Evolutionary conservation across 2,329 filamentous ascomycete genomes (phyloP).

Genomic region (Curvularia sp.): DNA sequence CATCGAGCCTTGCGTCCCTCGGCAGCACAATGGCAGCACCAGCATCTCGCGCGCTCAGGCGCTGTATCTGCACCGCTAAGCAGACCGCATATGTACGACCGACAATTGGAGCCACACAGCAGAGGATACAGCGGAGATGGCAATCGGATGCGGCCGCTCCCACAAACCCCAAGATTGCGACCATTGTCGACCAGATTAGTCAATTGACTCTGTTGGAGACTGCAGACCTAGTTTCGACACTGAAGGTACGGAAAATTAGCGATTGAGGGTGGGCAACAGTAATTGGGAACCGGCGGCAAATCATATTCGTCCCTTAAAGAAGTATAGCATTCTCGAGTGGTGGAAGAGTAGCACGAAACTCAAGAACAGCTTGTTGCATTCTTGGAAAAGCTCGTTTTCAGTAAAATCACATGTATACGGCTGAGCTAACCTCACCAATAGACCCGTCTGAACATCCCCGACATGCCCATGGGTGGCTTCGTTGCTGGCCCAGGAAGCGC

Average conservation of each 20-base stretch:
- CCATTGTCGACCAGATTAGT: constrained; percentile 98
- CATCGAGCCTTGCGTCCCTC: constrained; percentile 28
- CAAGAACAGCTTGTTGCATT: background rate
- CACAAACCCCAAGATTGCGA: constrained; percentile 86
- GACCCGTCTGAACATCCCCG: constrained; percentile 96
- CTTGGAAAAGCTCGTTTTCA: background rate
- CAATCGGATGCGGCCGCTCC: constrained; percentile 74
- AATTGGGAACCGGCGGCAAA: background rate
- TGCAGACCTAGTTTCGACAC: constrained; percentile 87
- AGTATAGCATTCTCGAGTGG: background rate
- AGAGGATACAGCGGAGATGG: constrained; percentile 71
- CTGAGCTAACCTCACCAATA: constrained; percentile 50
- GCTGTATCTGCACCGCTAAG: constrained; percentile 51
- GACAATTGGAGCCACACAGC: constrained; percentile 46
- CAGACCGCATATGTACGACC: constrained; percentile 37
- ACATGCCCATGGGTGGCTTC: constrained; percentile 93
- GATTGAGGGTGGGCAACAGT: background rate
- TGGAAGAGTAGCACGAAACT: no score
- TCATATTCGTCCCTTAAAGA: background rate
- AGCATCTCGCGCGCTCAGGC: constrained; percentile 53
- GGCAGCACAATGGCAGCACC: constrained; percentile 52
- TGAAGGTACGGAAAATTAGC: constrained; percentile 73
- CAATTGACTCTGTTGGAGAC: constrained; percentile 97
- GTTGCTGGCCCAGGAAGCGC: constrained; percentile 66
- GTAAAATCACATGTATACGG: background rate